Percentiles rank a stretch among this genome's conserved stretches.
phyloP scores from a whole-genome alignment of 2,329 filamentous ascomycete species.

The Capronia epimyces region DNA sequence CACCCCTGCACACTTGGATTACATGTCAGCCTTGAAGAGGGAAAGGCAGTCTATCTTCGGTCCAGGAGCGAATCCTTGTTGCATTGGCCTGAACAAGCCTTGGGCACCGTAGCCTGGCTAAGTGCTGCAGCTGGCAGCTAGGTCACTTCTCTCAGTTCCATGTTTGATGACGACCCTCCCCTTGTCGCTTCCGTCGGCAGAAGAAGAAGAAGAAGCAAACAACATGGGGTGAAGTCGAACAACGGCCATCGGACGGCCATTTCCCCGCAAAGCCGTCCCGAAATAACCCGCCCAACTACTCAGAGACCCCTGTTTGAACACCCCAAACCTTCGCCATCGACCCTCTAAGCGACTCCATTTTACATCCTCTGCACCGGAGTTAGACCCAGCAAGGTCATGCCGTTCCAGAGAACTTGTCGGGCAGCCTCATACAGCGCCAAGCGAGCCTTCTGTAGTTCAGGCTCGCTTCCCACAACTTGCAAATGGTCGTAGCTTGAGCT shows the following conservation, averaged over 20 bases:
- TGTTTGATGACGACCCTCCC: background rate
- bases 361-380: conserved; percentile 55
- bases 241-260: conserved; percentile 1
- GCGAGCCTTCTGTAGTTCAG: conserved; percentile 53
- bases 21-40: background rate
- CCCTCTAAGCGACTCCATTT: background rate
- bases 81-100: background rate
- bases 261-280: conserved; percentile 6
- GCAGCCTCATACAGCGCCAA: conserved; percentile 59
- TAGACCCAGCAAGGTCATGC: conserved; percentile 60
- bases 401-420: conserved; percentile 60
- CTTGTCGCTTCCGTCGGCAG: background rate
- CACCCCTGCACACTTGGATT: background rate
- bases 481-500: conserved; percentile 59
- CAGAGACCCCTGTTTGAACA: conserved; percentile 8
- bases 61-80: background rate
- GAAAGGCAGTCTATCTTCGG: background rate
- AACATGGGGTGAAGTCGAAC: background rate
- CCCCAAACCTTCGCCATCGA: conserved; percentile 2
- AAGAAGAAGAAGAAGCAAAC: background rate
- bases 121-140: background rate
- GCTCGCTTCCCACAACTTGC: conserved; percentile 57
- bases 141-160: background rate
- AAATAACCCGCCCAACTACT: conserved; percentile 12
- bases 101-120: background rate